Percentiles rank a stretch among this genome's conserved stretches.
Evolutionary conservation across 164 flowering plant species (phyloP).

Genomic region (Akebia trifoliata): DNA sequence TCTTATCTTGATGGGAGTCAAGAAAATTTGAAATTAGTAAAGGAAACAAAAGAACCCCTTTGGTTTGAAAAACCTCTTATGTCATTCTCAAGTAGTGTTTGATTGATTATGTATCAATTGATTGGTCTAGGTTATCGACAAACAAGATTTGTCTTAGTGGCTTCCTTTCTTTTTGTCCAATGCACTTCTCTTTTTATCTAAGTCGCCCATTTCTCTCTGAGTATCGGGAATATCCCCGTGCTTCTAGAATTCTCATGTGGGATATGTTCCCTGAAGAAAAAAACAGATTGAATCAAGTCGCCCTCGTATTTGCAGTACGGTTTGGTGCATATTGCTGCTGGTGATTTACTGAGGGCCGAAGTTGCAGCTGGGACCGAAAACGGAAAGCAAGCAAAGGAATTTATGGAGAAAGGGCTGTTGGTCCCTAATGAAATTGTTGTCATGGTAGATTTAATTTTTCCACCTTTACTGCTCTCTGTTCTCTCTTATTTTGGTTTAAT

Average conservation of each 20-base stretch:
- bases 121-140: too few species aligned
- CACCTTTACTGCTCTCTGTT: conserved; percentile 3
- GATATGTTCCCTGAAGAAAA: conserved; percentile 21
- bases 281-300: conserved; percentile 36
- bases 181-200: too few species aligned
- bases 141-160: too few species aligned
- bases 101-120: too few species aligned
- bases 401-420: conserved; percentile 83
- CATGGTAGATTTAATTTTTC: conserved; percentile 39
- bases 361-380: conserved; percentile 77
- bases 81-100: too few species aligned
- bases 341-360: conserved; percentile 87
- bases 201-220: too few species aligned
- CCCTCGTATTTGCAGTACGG: conserved; percentile 74
- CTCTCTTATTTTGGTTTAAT: conserved; percentile 7
- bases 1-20: too few species aligned
- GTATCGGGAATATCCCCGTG: too few species aligned
- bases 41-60: too few species aligned
- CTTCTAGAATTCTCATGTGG: conserved; percentile 30
- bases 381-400: conserved; percentile 81
- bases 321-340: conserved; percentile 93
- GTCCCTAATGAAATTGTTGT: conserved; percentile 93
- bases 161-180: too few species aligned
- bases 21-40: too few species aligned
- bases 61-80: too few species aligned